Evolutionary conservation across 176 grass and related monocot genomes (phyloP).

Genomic region (Typha latifolia): DNA sequence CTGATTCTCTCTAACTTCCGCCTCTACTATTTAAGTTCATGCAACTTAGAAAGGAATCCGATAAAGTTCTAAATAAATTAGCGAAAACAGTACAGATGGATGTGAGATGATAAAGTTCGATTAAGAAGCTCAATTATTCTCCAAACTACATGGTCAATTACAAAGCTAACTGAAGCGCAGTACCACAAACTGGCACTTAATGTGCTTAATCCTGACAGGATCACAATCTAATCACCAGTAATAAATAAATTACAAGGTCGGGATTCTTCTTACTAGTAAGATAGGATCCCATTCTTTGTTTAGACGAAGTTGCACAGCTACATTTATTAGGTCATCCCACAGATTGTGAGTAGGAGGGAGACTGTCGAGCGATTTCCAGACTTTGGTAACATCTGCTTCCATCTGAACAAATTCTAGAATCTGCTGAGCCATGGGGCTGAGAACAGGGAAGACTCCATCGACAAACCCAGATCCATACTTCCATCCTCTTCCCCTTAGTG

Average conservation of each 20-base stretch:
- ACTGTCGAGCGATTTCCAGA: constrained; percentile 53
- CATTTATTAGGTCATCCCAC: constrained; percentile 72
- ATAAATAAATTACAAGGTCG: not conserved
- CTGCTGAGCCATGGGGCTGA: constrained; percentile 72
- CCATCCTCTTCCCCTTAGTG: constrained; percentile 63
- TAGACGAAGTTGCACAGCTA: constrained; percentile 56
- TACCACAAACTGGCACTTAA: too few species aligned
- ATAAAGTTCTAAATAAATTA: too few species aligned
- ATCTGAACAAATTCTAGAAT: constrained; percentile 61
- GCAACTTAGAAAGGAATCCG: too few species aligned
- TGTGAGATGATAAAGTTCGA: too few species aligned
- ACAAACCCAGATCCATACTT: constrained; percentile 90
- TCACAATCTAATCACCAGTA: too few species aligned
- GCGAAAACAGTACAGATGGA: too few species aligned
- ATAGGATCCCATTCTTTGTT: constrained; percentile 65
- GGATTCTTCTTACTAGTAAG: constrained; percentile 42
- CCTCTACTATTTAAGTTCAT: too few species aligned
- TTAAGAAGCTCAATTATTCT: too few species aligned
- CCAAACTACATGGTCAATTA: too few species aligned
- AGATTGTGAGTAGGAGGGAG: constrained; percentile 51
- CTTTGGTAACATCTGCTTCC: constrained; percentile 36
- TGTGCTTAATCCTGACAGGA: too few species aligned
- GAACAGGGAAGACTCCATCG: constrained; percentile 75
- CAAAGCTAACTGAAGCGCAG: too few species aligned
- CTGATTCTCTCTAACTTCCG: too few species aligned